Percentiles rank a stretch among this genome's conserved stretches.
phyloP scores from a whole-genome alignment of 768 basidiomycete species.

The Lentinula raphanica region DNA sequence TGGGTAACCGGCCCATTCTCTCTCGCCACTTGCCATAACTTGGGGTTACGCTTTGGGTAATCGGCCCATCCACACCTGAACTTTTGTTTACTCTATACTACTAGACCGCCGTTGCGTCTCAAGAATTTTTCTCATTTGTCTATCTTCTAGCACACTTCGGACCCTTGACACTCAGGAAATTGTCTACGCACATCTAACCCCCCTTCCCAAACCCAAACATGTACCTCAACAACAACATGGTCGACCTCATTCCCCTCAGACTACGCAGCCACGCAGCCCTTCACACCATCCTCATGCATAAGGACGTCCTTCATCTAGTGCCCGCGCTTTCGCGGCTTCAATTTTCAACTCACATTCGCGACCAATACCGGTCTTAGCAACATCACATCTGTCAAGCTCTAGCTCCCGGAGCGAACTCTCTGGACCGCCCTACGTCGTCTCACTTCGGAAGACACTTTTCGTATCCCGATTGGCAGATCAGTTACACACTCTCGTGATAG shows the following conservation, averaged over 20 bases:
- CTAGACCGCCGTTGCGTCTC: slow-evolving; percentile 80
- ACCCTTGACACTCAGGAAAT: slow-evolving; percentile 79
- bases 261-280: slow-evolving; percentile 1
- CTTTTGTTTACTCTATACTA: too few species aligned
- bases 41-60: too few species aligned
- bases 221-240: slow-evolving; percentile 7
- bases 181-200: slow-evolving; percentile 28
- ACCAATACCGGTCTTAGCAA: background rate
- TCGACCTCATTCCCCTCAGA: slow-evolving; percentile 2
- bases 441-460: slow-evolving; percentile 55
- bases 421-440: slow-evolving; percentile 32
- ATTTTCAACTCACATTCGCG: background rate
- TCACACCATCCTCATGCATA: background rate
- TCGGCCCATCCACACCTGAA: too few species aligned
- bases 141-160: slow-evolving; percentile 64
- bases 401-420: background rate
- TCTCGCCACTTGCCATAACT: too few species aligned
- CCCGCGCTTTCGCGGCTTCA: background rate
- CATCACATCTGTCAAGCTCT: background rate
- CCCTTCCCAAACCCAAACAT: background rate
- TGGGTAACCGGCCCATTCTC: too few species aligned
- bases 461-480: slow-evolving; percentile 31
- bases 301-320: background rate
- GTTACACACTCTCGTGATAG: background rate
- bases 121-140: slow-evolving; percentile 36